Conservation (phyloP, 2,329 filamentous ascomycete genomes). For the Diaporthe eres region DNA sequence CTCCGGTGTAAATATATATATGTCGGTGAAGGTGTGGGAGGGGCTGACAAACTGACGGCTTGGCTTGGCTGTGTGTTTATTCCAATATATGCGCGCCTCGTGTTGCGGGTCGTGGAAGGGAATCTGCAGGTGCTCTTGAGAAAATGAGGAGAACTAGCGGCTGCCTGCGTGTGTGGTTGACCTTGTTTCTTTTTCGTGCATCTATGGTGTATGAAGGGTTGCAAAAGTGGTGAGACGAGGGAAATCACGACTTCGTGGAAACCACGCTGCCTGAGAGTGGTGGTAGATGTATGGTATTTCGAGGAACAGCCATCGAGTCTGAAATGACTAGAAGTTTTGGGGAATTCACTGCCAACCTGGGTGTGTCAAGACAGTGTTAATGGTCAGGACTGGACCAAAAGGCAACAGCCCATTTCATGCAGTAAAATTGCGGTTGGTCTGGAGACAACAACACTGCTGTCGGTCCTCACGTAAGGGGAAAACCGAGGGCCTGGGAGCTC, state of each 20-base stretch:
- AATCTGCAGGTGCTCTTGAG: background rate
- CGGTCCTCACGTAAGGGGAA: background rate
- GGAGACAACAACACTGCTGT: background rate
- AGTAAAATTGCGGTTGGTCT: background rate
- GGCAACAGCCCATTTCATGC: background rate
- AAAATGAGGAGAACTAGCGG: background rate
- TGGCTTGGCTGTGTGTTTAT: background rate
- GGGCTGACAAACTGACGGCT: background rate
- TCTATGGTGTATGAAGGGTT: background rate
- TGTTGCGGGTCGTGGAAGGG: background rate
- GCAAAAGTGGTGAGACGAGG: background rate
- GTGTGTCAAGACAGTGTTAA: too few relatives aligned
- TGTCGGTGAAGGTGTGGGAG: slow-evolving; percentile 19
- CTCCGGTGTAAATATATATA: too few relatives aligned
- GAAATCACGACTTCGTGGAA: background rate
- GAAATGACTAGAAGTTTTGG: background rate
- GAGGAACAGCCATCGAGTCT: background rate
- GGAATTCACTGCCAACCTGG: background rate
- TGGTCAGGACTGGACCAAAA: background rate
- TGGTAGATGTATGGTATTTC: background rate
- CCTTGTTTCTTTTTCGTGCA: background rate
- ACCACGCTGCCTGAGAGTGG: too few relatives aligned
- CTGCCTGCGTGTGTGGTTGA: background rate
- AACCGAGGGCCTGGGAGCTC: background rate
- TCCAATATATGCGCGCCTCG: background rate